Conservation (phyloP, 805 yeast genomes). For the Yarrowia sp. region DNA sequence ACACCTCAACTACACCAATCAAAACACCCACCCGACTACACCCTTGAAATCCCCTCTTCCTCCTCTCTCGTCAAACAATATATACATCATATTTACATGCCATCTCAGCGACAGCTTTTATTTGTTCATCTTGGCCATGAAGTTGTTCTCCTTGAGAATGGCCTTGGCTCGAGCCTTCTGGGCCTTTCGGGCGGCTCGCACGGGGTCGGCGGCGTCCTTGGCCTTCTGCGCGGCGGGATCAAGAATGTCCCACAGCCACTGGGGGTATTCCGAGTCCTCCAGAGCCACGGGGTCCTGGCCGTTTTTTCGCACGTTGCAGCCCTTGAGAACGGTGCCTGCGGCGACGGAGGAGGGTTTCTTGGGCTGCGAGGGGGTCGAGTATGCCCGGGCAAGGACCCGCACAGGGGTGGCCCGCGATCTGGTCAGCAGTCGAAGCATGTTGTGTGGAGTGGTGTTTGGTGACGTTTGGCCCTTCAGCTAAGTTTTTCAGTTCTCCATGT, state of each 20-base stretch:
- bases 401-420: slow-evolving; percentile 27
- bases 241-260: slow-evolving; percentile 89
- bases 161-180: slow-evolving; percentile 72
- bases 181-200: slow-evolving; percentile 71
- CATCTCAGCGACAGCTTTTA: slow-evolving; percentile 16
- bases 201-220: slow-evolving; percentile 64
- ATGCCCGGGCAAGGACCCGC: slow-evolving; percentile 10
- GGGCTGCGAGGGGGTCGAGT: slow-evolving; percentile 41
- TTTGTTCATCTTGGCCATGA: slow-evolving; percentile 63
- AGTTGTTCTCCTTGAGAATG: slow-evolving; percentile 78
- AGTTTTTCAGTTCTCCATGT: slow-evolving; percentile 32
- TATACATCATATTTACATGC: slow-evolving; percentile 20
- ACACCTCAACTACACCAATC: no score
- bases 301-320: slow-evolving; percentile 71
- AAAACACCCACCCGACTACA: no score
- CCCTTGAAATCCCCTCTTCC: not conserved
- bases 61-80: slow-evolving; percentile 44
- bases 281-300: slow-evolving; percentile 90
- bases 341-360: slow-evolving; percentile 54
- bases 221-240: slow-evolving; percentile 69
- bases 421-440: slow-evolving; percentile 37
- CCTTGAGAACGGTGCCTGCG: slow-evolving; percentile 67
- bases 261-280: slow-evolving; percentile 89
- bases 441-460: slow-evolving; percentile 27
- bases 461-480: slow-evolving; percentile 4